Evolutionary conservation across 2,329 filamentous ascomycete genomes (phyloP).

Genomic region (Aspergillus ochraceoroseus): DNA sequence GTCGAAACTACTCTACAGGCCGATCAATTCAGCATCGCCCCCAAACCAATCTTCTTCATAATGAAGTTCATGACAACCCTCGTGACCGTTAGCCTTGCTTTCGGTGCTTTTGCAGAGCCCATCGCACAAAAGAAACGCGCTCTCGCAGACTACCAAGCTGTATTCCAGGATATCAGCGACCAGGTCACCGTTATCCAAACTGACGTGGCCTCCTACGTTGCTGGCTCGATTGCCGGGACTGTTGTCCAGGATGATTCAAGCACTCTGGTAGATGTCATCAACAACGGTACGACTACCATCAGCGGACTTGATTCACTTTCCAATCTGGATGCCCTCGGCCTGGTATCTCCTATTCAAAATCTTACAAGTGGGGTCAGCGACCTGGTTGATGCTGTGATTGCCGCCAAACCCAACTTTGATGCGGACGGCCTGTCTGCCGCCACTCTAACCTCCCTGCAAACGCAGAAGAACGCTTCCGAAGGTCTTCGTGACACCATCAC

Average conservation of each 20-base stretch:
- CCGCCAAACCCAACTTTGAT: constrained; percentile 9
- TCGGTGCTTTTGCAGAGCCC: constrained; percentile 13
- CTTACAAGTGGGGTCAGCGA: constrained; percentile 6
- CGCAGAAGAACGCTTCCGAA: constrained; percentile 8
- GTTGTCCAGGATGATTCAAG: constrained; percentile 7
- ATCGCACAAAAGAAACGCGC: constrained; percentile 11
- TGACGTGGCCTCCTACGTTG: constrained; percentile 11
- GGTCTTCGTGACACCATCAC: constrained; percentile 9
- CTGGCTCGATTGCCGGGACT: constrained; percentile 2
- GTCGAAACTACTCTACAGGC: no score
- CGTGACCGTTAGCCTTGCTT: constrained; percentile 10
- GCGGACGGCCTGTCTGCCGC: constrained; percentile 2
- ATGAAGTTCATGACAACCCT: constrained; percentile 13
- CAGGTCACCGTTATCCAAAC: constrained; percentile 9
- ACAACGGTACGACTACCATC: constrained; percentile 7
- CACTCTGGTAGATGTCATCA: constrained; percentile 12
- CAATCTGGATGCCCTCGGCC: constrained; percentile 9
- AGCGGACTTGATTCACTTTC: constrained; percentile 3
- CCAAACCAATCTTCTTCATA: not conserved
- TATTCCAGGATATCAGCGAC: constrained; percentile 10
- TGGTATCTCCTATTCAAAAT: constrained; percentile 11
- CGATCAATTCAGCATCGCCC: not conserved
- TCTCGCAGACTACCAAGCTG: constrained; percentile 9
- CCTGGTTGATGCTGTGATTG: constrained; percentile 13
- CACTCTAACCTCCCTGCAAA: constrained; percentile 8